These are phyloP conservation scores for Monosporascus sp. DNA, from an alignment of 2,329 filamentous ascomycete species.

Conservation along the genomic window DNA sequence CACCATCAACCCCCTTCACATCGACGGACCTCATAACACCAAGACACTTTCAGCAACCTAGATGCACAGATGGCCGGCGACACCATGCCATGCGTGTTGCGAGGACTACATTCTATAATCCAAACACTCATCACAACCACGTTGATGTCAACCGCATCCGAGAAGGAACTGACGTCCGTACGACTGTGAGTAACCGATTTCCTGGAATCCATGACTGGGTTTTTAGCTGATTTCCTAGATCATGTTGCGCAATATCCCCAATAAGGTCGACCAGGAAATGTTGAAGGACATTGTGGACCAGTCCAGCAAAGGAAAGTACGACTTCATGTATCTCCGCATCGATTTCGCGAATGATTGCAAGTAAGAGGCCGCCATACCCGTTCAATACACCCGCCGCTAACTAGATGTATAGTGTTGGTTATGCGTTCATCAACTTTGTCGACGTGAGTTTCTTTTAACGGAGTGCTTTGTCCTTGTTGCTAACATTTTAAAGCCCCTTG, in stretches of 20 bases:
- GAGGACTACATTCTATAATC: conserved; percentile 41
- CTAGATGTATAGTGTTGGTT: conserved; percentile 66
- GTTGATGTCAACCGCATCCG: conserved; percentile 57
- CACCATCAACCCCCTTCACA: conserved; percentile 15
- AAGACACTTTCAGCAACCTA: conserved; percentile 28
- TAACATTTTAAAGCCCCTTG: conserved; percentile 53
- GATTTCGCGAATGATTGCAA: conserved; percentile 82
- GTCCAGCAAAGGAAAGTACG: conserved; percentile 75
- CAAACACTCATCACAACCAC: conserved; percentile 52
- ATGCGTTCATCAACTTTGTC: conserved; percentile 94
- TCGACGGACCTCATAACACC: conserved; percentile 34
- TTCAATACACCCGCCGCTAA: conserved; percentile 13
- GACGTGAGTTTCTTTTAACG: conserved; percentile 50
- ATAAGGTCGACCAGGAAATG: conserved; percentile 74
- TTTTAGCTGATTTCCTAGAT: conserved; percentile 46
- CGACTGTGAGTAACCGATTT: conserved; percentile 51
- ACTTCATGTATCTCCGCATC: conserved; percentile 93
- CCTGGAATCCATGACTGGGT: conserved; percentile 14
- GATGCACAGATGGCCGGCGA: conserved; percentile 37
- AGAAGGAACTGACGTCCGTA: conserved; percentile 66
- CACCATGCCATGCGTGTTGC: conserved; percentile 43
- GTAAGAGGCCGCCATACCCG: conserved; percentile 40
- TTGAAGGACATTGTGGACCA: conserved; percentile 76
- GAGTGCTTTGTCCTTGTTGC: conserved; percentile 27
- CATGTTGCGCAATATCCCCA: conserved; percentile 93